Base-by-base conservation (phyloP, 2,329 filamentous ascomycete genomes). In the Cladosporium cucumerinum region DNA sequence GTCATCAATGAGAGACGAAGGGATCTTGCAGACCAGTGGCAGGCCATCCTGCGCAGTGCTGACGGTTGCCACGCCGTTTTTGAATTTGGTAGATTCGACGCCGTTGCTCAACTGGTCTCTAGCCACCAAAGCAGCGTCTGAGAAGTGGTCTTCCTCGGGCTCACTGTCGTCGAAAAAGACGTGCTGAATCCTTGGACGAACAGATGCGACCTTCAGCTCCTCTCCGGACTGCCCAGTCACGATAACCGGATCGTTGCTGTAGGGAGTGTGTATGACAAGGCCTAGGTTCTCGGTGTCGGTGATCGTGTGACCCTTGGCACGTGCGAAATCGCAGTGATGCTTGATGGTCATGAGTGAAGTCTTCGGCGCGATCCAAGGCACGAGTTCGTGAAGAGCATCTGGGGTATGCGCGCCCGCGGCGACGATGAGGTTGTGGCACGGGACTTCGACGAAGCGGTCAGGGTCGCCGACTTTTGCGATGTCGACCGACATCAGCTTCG, bases 391-490 rank as follows among this genome's bases (percentile, higher is more conserved):
- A 54, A 69, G 66, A 32, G 70, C 59, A 2, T 39, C 34, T 5
- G 67, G 62, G 2, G 70, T 70, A 28, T 61, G 69, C 16, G 70
- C 63, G 3, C 71, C 70, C 8, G 69, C 67, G 25, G 71, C 71
- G 28, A 73, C 54, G 60, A 73, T 54, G 43, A 73, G 58, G 54
- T 71, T 67, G 36, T 61, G 32, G 57, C 70, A 72, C 39, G 67
- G 36, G 7, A 58, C 59, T 10, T 65, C 28, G 21, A 36, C 28
- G 26, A 14, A 43, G 14, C 49, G 36, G 18, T 26, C 28, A 8
- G 30, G 54, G 18, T 57, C 34, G 39, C 57, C 49, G 10, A 32
- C 58, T 28, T n/a, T 43, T 25, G 52, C 26, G 21, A 72, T 54
- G 6, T 57, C 51, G 34, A 70, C 52, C 1, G 49, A 49, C 1